Percentiles rank a stretch among this genome's conserved stretches.
phyloP scores from a whole-genome alignment of 441 rosid genomes.

The Isatis lusitanica region DNA sequence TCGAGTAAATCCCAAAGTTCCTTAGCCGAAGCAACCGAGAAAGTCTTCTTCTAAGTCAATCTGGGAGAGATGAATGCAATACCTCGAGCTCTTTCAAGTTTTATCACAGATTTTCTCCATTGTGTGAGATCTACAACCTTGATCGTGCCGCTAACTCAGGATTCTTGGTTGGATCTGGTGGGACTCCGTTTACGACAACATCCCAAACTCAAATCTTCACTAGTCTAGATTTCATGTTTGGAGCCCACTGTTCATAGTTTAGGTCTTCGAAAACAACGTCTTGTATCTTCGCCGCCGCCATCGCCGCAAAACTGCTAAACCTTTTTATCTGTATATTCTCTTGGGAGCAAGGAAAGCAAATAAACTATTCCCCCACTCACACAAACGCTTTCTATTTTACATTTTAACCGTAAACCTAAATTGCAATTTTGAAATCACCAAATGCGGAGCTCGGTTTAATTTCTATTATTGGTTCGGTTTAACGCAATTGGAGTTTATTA shows the following conservation, averaged over 20 bases:
- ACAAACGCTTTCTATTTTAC: background rate
- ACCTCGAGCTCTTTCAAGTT: constrained; percentile 18
- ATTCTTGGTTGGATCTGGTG: background rate
- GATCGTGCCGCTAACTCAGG: constrained; percentile 11
- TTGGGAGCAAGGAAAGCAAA: constrained; percentile 1
- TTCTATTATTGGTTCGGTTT: background rate
- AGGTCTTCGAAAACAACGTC: background rate
- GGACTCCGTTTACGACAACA: constrained; percentile 1
- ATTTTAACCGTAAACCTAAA: background rate
- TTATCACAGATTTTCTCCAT: background rate
- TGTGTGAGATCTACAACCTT: background rate
- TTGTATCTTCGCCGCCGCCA: background rate
- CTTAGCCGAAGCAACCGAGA: background rate
- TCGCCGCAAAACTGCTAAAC: background rate
- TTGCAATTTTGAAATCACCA: background rate
- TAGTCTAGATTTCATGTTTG: background rate
- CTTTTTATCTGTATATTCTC: background rate
- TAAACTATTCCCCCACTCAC: background rate
- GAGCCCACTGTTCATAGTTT: constrained; percentile 5
- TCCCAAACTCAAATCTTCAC: constrained; percentile 5
- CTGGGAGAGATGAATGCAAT: background rate
- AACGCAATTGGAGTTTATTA: too few relatives aligned
- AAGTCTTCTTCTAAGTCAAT: background rate
- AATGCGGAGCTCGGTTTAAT: background rate
- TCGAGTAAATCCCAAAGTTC: background rate